These are phyloP conservation scores for Fusarium cicatricum DNA, from an alignment of 2,329 filamentous ascomycete genomes.

Conservation along the genomic window DNA sequence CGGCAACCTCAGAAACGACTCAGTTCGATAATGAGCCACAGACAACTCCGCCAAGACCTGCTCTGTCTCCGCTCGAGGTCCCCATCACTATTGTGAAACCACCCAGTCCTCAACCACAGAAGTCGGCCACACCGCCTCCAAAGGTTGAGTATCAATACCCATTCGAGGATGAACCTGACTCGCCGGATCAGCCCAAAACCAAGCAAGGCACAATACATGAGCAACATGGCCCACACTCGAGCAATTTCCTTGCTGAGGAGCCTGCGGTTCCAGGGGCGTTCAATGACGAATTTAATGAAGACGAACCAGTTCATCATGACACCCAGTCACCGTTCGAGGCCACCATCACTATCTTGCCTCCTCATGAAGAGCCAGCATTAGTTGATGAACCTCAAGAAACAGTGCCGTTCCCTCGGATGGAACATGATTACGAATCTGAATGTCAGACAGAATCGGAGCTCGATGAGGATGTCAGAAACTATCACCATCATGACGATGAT, in stretches of 20 bases:
- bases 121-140: slow-evolving; percentile 34
- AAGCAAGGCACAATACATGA: slow-evolving; percentile 27
- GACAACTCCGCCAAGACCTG: slow-evolving; percentile 58
- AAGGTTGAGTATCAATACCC: slow-evolving; percentile 59
- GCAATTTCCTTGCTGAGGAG: slow-evolving; percentile 8
- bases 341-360: slow-evolving; percentile 59
- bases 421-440: slow-evolving; percentile 50
- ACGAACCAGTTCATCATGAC: slow-evolving; percentile 19
- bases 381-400: slow-evolving; percentile 27
- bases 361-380: slow-evolving; percentile 40
- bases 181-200: slow-evolving; percentile 22
- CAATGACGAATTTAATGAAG: slow-evolving; percentile 50
- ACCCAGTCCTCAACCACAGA: slow-evolving; percentile 41
- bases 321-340: slow-evolving; percentile 48
- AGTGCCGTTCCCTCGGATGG: slow-evolving; percentile 48
- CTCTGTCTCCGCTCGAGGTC: slow-evolving; percentile 39
- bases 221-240: slow-evolving; percentile 26
- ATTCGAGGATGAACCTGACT: slow-evolving; percentile 56
- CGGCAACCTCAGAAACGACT: slow-evolving; percentile 67
- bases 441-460: slow-evolving; percentile 50
- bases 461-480: slow-evolving; percentile 34
- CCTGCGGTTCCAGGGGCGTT: slow-evolving; percentile 44
- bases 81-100: slow-evolving; percentile 42
- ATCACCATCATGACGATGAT: slow-evolving; percentile 42
- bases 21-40: slow-evolving; percentile 80